phyloP scores from a whole-genome alignment of 2,329 filamentous ascomycete species.

The Lomentospora prolificans region DNA sequence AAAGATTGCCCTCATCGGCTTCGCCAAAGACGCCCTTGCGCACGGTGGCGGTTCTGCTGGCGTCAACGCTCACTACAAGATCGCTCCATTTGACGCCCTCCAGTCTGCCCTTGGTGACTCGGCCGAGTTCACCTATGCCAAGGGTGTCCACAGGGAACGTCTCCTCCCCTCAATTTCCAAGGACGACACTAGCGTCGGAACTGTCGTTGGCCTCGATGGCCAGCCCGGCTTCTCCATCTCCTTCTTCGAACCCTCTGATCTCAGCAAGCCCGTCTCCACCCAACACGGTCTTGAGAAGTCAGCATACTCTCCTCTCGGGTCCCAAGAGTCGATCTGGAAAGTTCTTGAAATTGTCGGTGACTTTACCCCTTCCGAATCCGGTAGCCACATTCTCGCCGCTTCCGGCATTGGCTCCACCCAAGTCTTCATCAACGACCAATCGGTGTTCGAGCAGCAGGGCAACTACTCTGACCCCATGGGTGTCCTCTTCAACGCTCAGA shows the following conservation, averaged over 20 bases:
- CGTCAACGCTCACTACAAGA: slow-evolving; percentile 24
- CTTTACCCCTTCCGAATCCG: slow-evolving; percentile 20
- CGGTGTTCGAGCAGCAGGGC: slow-evolving; percentile 21
- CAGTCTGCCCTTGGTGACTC: slow-evolving; percentile 17
- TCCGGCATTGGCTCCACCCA: slow-evolving; percentile 21
- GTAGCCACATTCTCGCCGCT: slow-evolving; percentile 22
- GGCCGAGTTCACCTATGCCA: slow-evolving; percentile 19
- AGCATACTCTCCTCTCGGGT: slow-evolving; percentile 15
- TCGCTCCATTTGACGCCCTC: slow-evolving; percentile 24
- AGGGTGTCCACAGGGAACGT: slow-evolving; percentile 13
- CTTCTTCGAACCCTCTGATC: slow-evolving; percentile 18
- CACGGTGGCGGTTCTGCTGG: slow-evolving; percentile 28
- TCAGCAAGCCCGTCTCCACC: slow-evolving; percentile 16
- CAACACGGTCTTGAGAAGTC: slow-evolving; percentile 18
- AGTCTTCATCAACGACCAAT: slow-evolving; percentile 20
- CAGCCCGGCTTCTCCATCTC: slow-evolving; percentile 22
- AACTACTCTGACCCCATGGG: slow-evolving; percentile 22
- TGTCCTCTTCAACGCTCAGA: slow-evolving; percentile 21
- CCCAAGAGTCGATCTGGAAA: slow-evolving; percentile 15
- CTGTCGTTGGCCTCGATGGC: slow-evolving; percentile 21
- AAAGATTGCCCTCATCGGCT: slow-evolving; percentile 23
- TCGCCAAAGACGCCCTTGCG: slow-evolving; percentile 23
- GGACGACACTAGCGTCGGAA: slow-evolving; percentile 14
- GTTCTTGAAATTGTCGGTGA: slow-evolving; percentile 20
- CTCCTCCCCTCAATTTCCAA: slow-evolving; percentile 16